Percentiles rank a stretch among this genome's conserved stretches.
phyloP scores from a whole-genome alignment of 176 grass and related monocot species.

The Musa schizocarpa region DNA sequence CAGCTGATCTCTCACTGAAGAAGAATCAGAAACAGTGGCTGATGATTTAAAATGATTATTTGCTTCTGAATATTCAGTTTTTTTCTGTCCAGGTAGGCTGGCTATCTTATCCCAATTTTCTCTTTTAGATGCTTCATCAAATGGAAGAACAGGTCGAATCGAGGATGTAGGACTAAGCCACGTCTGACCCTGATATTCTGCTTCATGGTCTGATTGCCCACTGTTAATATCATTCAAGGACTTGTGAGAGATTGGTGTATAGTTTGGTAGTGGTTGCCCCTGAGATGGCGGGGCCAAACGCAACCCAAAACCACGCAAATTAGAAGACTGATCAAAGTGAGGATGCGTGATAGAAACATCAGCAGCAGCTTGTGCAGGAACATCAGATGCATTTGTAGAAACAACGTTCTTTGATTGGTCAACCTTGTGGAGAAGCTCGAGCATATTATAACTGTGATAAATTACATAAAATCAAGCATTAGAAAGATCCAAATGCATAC shows the following conservation, averaged over 20 bases:
- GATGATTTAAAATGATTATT: neutral
- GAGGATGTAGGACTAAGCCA: neutral
- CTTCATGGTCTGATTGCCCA: neutral
- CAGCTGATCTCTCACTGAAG: constrained; percentile 4
- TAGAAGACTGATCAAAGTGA: constrained; percentile 12
- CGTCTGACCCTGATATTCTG: neutral
- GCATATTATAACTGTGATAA: constrained; percentile 21
- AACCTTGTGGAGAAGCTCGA: constrained; percentile 26
- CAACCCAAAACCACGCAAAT: constrained; percentile 9
- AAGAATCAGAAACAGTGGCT: constrained; percentile 1
- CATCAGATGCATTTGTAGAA: constrained; percentile 4
- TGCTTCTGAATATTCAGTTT: neutral
- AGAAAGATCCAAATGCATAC: neutral
- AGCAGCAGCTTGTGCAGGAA: neutral
- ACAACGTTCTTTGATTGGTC: constrained; percentile 14
- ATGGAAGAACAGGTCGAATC: neutral
- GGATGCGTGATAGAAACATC: neutral
- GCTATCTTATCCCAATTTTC: constrained; percentile 13
- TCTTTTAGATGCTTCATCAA: constrained; percentile 8
- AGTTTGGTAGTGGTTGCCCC: constrained; percentile 1
- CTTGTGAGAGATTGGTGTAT: constrained; percentile 1
- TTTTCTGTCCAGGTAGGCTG: constrained; percentile 1
- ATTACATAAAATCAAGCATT: neutral
- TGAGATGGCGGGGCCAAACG: constrained; percentile 25
- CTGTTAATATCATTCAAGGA: constrained; percentile 8